These are phyloP conservation scores for Jackrogersella multiformis DNA, from an alignment of 495 filamentous ascomycete species.

Conservation along the genomic window DNA sequence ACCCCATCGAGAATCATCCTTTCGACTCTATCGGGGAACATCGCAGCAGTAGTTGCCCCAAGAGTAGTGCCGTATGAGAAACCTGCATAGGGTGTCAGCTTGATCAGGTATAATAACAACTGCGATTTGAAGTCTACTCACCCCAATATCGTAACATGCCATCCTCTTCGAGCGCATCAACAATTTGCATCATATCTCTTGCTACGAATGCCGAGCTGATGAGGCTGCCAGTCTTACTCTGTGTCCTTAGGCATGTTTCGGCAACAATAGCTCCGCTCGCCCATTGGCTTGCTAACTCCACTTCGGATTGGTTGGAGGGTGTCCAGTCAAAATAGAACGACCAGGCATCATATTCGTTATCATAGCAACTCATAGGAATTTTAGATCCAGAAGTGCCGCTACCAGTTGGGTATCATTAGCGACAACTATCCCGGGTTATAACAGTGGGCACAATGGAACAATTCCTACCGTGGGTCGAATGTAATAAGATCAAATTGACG, in stretches of 20 bases:
- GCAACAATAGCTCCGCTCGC: slow-evolving; percentile 1
- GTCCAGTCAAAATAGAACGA: background rate
- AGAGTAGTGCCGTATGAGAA: slow-evolving; percentile 57
- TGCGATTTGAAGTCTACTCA: slow-evolving; percentile 23
- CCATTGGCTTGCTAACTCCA: slow-evolving; percentile 14
- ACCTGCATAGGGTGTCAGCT: slow-evolving; percentile 36
- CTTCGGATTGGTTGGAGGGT: slow-evolving; percentile 14
- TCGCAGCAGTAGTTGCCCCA: slow-evolving; percentile 52
- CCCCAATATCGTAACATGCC: slow-evolving; percentile 59
- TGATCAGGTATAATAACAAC: background rate
- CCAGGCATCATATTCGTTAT: slow-evolving; percentile 24
- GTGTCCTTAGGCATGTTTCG: slow-evolving; percentile 17
- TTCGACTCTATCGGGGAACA: slow-evolving; percentile 59
- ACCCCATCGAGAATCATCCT: slow-evolving; percentile 55
- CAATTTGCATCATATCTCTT: slow-evolving; percentile 55
- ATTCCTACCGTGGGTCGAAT: slow-evolving; percentile 50
- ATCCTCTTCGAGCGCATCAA: slow-evolving; percentile 55
- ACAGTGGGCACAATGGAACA: background rate
- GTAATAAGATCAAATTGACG: slow-evolving; percentile 52
- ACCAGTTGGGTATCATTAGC: background rate
- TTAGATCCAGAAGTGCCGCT: slow-evolving; percentile 32
- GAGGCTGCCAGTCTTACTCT: slow-evolving; percentile 24
- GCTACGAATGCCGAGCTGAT: slow-evolving; percentile 48
- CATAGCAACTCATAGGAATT: slow-evolving; percentile 20
- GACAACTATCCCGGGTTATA: background rate